A percentile compares a stretch with the other conserved stretches of the same genome.
phyloP scores from a whole-genome alignment of 2,329 filamentous ascomycete genomes.

The Claviceps humidiphila region DNA sequence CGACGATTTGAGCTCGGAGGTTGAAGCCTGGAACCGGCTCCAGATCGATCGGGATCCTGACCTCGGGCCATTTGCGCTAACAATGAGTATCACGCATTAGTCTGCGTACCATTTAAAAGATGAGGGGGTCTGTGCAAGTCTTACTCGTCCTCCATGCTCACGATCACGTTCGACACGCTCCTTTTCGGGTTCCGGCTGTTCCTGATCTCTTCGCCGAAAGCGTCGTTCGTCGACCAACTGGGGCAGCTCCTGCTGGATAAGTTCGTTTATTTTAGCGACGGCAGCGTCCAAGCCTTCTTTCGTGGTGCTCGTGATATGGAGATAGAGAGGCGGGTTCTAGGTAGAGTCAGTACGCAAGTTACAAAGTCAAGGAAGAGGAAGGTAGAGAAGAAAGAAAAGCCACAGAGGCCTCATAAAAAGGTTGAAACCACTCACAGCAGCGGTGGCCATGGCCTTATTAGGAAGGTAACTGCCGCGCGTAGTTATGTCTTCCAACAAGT shows the following conservation, averaged over 20 bases:
- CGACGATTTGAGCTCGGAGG: constrained; percentile 87
- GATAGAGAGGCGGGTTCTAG: constrained; percentile 83
- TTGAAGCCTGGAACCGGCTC: constrained; percentile 93
- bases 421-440: constrained; percentile 51
- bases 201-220: constrained; percentile 70
- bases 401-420: too few species aligned
- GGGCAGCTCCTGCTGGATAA: constrained; percentile 92
- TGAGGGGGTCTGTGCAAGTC: constrained; percentile 9
- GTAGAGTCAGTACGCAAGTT: background rate
- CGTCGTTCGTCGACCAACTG: constrained; percentile 90
- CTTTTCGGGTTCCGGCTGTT: constrained; percentile 61
- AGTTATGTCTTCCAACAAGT: constrained; percentile 72
- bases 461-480: constrained; percentile 94
- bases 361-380: background rate
- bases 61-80: constrained; percentile 97
- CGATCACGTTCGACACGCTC: constrained; percentile 48
- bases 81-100: background rate
- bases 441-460: constrained; percentile 93
- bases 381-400: too few species aligned
- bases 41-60: constrained; percentile 80
- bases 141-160: constrained; percentile 67
- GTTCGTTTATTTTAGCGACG: constrained; percentile 75
- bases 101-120: background rate
- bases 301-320: constrained; percentile 85
- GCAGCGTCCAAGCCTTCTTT: constrained; percentile 88